Evolutionary conservation across 179 eudicot species (phyloP).

Genomic region (Camellia oleifera): DNA sequence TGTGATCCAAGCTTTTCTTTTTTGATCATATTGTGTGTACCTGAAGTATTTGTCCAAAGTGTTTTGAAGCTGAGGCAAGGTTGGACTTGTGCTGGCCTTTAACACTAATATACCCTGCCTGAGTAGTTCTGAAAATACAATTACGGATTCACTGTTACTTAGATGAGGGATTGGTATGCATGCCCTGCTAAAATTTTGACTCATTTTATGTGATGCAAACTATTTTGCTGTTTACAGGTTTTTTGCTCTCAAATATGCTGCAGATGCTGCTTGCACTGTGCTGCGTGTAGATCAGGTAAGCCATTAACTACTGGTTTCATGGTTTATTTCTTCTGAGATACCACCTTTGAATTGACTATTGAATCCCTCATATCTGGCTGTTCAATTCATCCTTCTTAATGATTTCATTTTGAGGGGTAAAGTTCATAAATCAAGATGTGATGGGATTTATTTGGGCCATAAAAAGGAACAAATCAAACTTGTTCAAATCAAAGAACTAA

Average conservation of each 20-base stretch:
- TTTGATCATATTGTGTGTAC: not conserved
- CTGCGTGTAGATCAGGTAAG: constrained; percentile 80
- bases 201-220: not conserved
- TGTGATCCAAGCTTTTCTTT: not conserved
- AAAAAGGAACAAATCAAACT: not conserved
- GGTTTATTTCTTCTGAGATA: not conserved
- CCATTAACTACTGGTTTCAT: constrained; percentile 7
- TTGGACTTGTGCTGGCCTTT: not conserved
- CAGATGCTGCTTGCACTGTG: constrained; percentile 95
- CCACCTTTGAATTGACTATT: not conserved
- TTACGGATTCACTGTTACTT: too few species aligned
- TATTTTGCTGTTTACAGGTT: constrained; percentile 42
- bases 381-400: not conserved
- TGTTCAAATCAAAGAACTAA: not conserved
- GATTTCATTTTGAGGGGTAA: not conserved
- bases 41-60: not conserved
- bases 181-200: too few species aligned
- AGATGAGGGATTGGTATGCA: too few species aligned
- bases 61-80: not conserved
- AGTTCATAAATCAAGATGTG: not conserved
- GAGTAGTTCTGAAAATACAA: too few species aligned
- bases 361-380: not conserved
- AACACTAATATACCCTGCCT: not conserved
- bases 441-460: not conserved
- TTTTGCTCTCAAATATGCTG: constrained; percentile 88